These are phyloP conservation scores for Podaxis mareebaensis DNA, from an alignment of 768 basidiomycete genomes.

Conservation along the genomic window DNA sequence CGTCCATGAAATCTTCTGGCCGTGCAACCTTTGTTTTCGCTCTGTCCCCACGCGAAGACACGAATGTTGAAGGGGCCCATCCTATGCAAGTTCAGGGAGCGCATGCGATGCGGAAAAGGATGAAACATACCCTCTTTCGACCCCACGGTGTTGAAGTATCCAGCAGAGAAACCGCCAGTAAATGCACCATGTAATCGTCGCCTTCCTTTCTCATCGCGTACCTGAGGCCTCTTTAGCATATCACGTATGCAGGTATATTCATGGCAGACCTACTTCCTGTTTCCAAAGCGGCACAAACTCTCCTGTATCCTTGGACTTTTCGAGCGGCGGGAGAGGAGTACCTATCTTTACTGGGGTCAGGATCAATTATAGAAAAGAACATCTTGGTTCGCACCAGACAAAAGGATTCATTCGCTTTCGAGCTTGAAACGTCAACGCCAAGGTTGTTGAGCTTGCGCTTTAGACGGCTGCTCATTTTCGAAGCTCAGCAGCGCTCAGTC, in stretches of 20 bases:
- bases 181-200: slow-evolving; percentile 96
- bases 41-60: slow-evolving; percentile 82
- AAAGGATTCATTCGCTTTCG: slow-evolving; percentile 79
- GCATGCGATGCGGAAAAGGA: neutral
- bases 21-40: slow-evolving; percentile 59
- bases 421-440: slow-evolving; percentile 70
- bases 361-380: slow-evolving; percentile 4
- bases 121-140: slow-evolving; percentile 81
- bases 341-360: slow-evolving; percentile 65
- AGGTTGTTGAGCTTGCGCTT: slow-evolving; percentile 86
- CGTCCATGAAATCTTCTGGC: slow-evolving; percentile 98
- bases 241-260: slow-evolving; percentile 16
- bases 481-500: neutral
- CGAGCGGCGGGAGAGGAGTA: slow-evolving; percentile 91
- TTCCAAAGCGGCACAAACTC: slow-evolving; percentile 99
- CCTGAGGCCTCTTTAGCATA: slow-evolving; percentile 41
- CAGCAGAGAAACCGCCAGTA: slow-evolving; percentile 97
- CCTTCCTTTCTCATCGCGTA: slow-evolving; percentile 91
- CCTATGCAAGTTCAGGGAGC: slow-evolving; percentile 47
- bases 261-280: slow-evolving; percentile 70
- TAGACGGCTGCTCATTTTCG: slow-evolving; percentile 50
- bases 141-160: slow-evolving; percentile 95
- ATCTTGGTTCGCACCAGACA: slow-evolving; percentile 59
- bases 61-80: slow-evolving; percentile 93
- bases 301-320: slow-evolving; percentile 87